Base-by-base conservation (phyloP, 495 filamentous ascomycete genomes). In the Sphaerosporella brunnea region DNA sequence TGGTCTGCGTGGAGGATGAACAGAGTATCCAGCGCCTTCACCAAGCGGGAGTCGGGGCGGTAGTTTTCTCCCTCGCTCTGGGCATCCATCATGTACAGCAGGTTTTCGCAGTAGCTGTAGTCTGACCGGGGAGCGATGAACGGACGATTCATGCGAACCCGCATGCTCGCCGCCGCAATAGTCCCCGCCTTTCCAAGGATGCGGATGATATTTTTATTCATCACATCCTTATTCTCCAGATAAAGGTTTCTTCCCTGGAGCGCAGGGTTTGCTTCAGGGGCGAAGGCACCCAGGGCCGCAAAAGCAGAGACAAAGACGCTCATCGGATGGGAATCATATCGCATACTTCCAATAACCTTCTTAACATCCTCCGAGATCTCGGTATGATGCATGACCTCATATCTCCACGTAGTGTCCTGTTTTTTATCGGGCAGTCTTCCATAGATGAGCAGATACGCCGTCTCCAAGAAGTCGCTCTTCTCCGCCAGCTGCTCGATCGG, bases 1-100 rank as follows among this genome's bases (percentile, higher is more conserved):
- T 75, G 70, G 41, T 75, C 72, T 2, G 65, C 64, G 51, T 66
- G 61, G 1, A 73, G 55, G 7, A 66, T 62, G 59, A 68, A 72
- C 1, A 69, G 51, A 5, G 58, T 56, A 24, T 66, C 58, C 3
- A 73, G 52, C n/a, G 60, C 58, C 25, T 54, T 52, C 19, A 66
- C 63, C 2, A 63, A 58, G 38, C 47, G 40, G 4, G 58, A 37
- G 23, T 68, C 57, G 0, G 68, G 68, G 0, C 52, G 26, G 19
- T 63, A 63, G 20, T 62, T 61, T 23, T 61, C 58, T 2, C 44
- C 47, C 3, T 60, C 48, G 10, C 63, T 63, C 11, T 67, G 61
- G 26, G 62, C 51, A 37, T 67, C 66, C 48, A 68, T 65, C 64
- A 65, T 68, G 55, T 62, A 63, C 7, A 65, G 54, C 45, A 67